Evolutionary conservation across 495 filamentous ascomycete species (phyloP).

Genomic region (Aspergillus steynii): DNA sequence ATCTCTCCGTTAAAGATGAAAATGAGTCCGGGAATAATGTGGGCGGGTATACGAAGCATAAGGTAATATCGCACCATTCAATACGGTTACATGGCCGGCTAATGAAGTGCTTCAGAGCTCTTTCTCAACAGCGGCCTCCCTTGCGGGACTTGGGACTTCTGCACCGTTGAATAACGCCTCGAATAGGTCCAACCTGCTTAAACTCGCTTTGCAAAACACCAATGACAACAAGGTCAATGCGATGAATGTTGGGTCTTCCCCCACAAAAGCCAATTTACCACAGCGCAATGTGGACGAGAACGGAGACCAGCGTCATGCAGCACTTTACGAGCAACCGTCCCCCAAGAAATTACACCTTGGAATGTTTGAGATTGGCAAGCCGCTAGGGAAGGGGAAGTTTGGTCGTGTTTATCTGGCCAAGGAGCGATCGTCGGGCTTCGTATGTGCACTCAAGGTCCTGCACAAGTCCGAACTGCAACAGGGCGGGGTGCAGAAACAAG

Average conservation of each 20-base stretch:
- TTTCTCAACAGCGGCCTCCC: slow-evolving; percentile 50
- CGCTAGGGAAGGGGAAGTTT: slow-evolving; percentile 96
- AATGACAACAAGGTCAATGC: slow-evolving; percentile 56
- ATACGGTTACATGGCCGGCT: slow-evolving; percentile 19
- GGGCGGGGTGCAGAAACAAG: slow-evolving; percentile 94
- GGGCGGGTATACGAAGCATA: slow-evolving; percentile 61
- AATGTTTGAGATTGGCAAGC: slow-evolving; percentile 98
- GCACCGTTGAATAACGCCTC: slow-evolving; percentile 57
- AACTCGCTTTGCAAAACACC: slow-evolving; percentile 77
- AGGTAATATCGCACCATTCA: slow-evolving; percentile 49
- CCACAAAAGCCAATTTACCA: slow-evolving; percentile 37
- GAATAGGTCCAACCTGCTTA: slow-evolving; percentile 72
- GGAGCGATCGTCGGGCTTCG: slow-evolving; percentile 84
- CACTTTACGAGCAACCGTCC: slow-evolving; percentile 60
- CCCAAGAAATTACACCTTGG: slow-evolving; percentile 86
- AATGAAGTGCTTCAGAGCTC: slow-evolving; percentile 36
- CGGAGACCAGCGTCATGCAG: slow-evolving; percentile 52
- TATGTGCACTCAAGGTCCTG: slow-evolving; percentile 94
- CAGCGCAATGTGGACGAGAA: slow-evolving; percentile 57
- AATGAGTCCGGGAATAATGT: slow-evolving; percentile 58
- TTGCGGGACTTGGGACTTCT: slow-evolving; percentile 53
- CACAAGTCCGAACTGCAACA: slow-evolving; percentile 93
- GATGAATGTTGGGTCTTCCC: slow-evolving; percentile 36
- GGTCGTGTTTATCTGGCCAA: slow-evolving; percentile 94
- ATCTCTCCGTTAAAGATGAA: slow-evolving; percentile 78